Percentiles rank a stretch among this genome's conserved stretches.
phyloP scores from a whole-genome alignment of 2,329 filamentous ascomycete species.

The Pseudogymnoascus sp. region DNA sequence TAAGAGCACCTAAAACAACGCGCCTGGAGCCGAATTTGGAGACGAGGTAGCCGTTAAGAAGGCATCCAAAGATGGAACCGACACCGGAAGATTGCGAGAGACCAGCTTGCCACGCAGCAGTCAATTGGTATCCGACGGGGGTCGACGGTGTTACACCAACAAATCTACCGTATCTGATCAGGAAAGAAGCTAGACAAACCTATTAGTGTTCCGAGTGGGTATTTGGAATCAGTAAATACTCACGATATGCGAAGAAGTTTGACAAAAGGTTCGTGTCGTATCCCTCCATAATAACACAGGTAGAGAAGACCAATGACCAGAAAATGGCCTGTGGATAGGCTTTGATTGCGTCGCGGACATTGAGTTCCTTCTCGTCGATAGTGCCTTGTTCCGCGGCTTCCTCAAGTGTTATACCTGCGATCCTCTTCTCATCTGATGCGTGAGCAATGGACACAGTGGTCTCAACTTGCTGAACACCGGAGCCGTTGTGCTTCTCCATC shows the following conservation, averaged over 20 bases:
- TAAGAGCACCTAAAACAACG: too few species aligned
- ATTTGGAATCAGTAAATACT: not conserved
- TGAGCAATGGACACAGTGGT: not conserved
- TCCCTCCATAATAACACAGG: conserved; percentile 81
- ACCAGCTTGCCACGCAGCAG: too few species aligned
- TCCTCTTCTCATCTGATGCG: not conserved
- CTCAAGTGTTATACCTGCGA: not conserved
- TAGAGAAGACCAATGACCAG: conserved; percentile 76
- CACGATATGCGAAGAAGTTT: conserved; percentile 50
- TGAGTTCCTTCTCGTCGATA: conserved; percentile 51
- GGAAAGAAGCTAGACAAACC: conserved; percentile 14
- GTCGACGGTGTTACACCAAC: conserved; percentile 6
- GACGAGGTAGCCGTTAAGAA: too few species aligned
- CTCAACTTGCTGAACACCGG: not conserved
- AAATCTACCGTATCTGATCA: not conserved
- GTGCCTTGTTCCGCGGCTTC: not conserved
- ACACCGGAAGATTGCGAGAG: too few species aligned
- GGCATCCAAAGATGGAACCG: too few species aligned
- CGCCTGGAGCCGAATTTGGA: too few species aligned
- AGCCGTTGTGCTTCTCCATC: not conserved
- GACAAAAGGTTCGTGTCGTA: conserved; percentile 74
- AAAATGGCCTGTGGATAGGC: conserved; percentile 77
- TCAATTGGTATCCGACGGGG: too few species aligned
- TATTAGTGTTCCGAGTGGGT: conserved; percentile 8
- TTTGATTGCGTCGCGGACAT: conserved; percentile 66